Percentiles rank a stretch among this genome's conserved stretches.
These are phyloP conservation scores for Grosmannia serpens DNA, from an alignment of 2,329 filamentous ascomycete species.

Conservation along the genomic window DNA sequence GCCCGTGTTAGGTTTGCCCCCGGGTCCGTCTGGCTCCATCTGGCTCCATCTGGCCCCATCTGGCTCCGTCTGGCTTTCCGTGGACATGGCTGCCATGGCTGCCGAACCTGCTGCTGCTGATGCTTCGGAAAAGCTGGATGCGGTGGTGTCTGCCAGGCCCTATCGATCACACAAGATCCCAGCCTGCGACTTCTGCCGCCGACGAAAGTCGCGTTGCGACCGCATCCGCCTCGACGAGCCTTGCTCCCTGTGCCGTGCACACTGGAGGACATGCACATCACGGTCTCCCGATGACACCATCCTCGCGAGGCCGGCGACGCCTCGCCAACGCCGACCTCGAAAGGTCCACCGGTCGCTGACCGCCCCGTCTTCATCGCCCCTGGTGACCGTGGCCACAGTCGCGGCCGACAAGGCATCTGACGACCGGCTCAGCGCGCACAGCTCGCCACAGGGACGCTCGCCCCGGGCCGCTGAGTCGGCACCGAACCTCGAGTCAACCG, in stretches of 20 bases:
- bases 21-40: background rate
- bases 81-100: constrained; percentile 1
- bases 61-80: background rate
- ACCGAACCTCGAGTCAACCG: background rate
- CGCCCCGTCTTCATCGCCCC: background rate
- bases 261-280: constrained; percentile 13
- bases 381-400: background rate
- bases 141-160: background rate
- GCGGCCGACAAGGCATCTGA: background rate
- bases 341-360: background rate
- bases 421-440: background rate
- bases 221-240: background rate
- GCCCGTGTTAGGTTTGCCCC: background rate
- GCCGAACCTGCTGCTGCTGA: background rate
- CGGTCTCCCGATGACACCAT: background rate
- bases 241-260: constrained; percentile 30
- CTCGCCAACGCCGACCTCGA: background rate
- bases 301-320: background rate
- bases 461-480: background rate
- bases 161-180: constrained; percentile 13
- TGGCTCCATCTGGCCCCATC: background rate
- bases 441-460: background rate
- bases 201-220: constrained; percentile 3
- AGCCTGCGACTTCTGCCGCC: constrained; percentile 5
- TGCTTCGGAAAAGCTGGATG: background rate